Evolutionary conservation across 2,329 filamentous ascomycete species (phyloP).

Genomic region (Cladorrhinum sp.): DNA sequence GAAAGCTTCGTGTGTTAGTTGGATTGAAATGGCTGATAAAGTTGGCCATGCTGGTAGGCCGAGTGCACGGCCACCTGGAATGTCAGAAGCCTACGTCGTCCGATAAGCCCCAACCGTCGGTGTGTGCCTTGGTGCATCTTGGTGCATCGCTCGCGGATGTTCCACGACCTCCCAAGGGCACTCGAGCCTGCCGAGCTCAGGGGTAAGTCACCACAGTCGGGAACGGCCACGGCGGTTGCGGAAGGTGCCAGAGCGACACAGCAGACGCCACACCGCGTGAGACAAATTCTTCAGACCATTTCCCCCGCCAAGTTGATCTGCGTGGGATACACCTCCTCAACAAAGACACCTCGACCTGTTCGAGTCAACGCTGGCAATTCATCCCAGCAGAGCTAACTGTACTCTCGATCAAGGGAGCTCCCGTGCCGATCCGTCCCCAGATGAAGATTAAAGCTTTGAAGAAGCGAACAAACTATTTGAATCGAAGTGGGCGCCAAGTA

Average conservation of each 20-base stretch:
- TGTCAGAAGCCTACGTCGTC: background rate
- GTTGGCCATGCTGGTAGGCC: background rate
- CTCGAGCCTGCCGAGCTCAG: constrained; percentile 9
- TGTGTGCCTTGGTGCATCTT: constrained; percentile 1
- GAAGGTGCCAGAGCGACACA: constrained; percentile 2
- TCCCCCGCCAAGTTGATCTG: background rate
- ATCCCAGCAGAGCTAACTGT: too few relatives aligned
- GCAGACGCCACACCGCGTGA: constrained; percentile 2
- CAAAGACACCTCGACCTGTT: background rate
- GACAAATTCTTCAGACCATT: background rate
- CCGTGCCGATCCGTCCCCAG: too few relatives aligned
- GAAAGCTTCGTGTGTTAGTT: background rate
- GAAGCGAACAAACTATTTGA: too few relatives aligned
- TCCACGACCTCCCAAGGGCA: background rate
- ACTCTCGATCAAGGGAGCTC: too few relatives aligned
- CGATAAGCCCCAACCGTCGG: background rate
- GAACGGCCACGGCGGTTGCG: constrained; percentile 5
- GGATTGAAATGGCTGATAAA: background rate
- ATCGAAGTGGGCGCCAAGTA: background rate
- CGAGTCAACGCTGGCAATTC: too few relatives aligned
- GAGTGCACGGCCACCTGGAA: background rate
- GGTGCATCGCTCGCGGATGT: background rate
- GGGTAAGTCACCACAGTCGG: background rate
- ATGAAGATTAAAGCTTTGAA: background rate
- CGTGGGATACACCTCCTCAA: background rate